Conservation (phyloP, 768 basidiomycete genomes). For the Rhodotorula diobovata region DNA sequence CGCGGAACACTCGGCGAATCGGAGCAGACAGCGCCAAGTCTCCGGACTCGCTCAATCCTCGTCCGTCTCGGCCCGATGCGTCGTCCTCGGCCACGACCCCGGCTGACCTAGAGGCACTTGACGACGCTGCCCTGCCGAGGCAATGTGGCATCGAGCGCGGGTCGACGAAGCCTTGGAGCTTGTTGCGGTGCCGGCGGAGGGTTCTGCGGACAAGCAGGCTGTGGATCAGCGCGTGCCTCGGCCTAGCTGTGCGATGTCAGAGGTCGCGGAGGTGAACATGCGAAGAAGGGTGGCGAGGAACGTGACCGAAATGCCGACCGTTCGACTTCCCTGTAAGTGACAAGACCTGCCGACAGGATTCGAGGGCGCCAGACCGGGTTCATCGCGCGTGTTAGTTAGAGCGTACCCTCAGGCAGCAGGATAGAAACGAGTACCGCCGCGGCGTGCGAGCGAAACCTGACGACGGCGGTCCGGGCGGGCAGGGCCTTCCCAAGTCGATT, state of each 20-base stretch:
- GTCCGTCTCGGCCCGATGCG: neutral
- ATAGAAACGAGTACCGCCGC: constrained; percentile 7
- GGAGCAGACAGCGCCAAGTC: too few relatives aligned
- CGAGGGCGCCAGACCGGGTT: too few relatives aligned
- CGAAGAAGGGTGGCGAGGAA: neutral
- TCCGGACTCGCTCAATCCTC: too few relatives aligned
- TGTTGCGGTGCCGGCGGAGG: neutral
- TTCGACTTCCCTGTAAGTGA: neutral
- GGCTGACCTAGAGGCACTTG: too few relatives aligned
- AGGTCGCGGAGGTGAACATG: neutral
- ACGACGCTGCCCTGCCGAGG: neutral
- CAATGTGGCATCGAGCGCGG: neutral
- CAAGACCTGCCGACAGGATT: too few relatives aligned
- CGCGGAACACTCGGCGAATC: too few relatives aligned
- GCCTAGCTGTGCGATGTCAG: neutral
- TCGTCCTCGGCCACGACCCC: too few relatives aligned
- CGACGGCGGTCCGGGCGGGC: too few relatives aligned
- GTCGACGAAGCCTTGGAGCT: constrained; percentile 11
- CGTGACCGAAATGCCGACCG: too few relatives aligned
- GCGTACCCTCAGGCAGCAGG: neutral
- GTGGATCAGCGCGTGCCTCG: too few relatives aligned
- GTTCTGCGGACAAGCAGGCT: neutral
- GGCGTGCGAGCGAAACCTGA: too few relatives aligned
- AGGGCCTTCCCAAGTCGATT: too few relatives aligned
- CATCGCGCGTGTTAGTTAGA: neutral